phyloP scores from a whole-genome alignment of 1,284 basidiomycete genomes.

The Cystobasidiaceae sp. region DNA sequence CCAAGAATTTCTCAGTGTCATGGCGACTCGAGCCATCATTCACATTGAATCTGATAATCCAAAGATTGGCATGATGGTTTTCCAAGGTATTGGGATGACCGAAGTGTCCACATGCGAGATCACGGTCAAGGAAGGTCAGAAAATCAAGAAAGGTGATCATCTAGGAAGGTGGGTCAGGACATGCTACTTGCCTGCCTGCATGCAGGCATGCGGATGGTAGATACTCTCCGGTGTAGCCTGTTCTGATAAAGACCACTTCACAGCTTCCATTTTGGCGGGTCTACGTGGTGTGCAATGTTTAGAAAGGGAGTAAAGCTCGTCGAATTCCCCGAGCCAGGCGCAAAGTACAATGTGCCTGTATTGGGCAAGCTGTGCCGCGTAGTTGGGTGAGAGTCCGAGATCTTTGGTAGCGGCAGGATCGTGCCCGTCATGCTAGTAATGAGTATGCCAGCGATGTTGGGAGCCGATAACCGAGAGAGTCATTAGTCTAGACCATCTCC shows the following conservation, averaged over 20 bases:
- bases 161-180: slow-evolving; percentile 19
- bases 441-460: no score
- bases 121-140: slow-evolving; percentile 43
- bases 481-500: no score
- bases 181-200: background rate
- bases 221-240: background rate
- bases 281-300: slow-evolving; percentile 29
- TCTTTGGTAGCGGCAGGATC: no score
- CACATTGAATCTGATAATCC: slow-evolving; percentile 56
- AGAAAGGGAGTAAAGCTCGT: slow-evolving; percentile 29
- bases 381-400: no score
- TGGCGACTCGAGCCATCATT: slow-evolving; percentile 53
- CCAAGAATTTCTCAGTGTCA: slow-evolving; percentile 48
- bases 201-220: background rate
- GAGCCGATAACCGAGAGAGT: no score
- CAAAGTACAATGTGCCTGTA: slow-evolving; percentile 29
- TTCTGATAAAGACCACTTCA: background rate
- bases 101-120: slow-evolving; percentile 57
- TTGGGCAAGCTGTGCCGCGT: no score
- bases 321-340: slow-evolving; percentile 29
- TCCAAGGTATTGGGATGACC: slow-evolving; percentile 56
- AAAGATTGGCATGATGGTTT: slow-evolving; percentile 53
- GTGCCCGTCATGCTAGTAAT: no score
- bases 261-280: slow-evolving; percentile 32
- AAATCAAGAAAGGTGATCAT: slow-evolving; percentile 30